A percentile compares a stretch with the other conserved stretches of the same genome.
phyloP scores from a whole-genome alignment of 73 alveolate species.

The Blepharisma stoltei region DNA sequence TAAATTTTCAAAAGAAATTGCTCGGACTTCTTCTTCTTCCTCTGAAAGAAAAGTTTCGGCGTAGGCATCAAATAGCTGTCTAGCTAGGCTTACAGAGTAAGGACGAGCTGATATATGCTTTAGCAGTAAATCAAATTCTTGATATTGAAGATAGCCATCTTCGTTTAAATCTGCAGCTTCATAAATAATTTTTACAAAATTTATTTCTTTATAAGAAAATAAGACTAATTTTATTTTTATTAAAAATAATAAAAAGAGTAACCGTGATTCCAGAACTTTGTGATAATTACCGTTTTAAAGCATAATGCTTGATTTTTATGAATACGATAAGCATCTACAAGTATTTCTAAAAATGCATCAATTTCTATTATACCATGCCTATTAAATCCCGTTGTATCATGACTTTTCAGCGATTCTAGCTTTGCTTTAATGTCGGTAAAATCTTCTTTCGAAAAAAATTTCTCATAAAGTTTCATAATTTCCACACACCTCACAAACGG shows the following conservation, averaged over 20 bases:
- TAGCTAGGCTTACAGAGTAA: background rate
- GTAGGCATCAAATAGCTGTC: background rate
- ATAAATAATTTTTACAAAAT: slow-evolving; percentile 17
- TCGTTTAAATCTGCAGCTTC: slow-evolving; percentile 23
- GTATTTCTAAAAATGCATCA: slow-evolving; percentile 11
- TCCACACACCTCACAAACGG: background rate
- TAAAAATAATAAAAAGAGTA: too few species aligned
- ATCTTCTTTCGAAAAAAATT: background rate
- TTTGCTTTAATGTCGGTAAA: background rate
- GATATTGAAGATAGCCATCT: slow-evolving; percentile 19
- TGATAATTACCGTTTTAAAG: too few species aligned
- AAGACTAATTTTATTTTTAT: too few species aligned
- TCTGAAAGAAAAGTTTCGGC: slow-evolving; percentile 16
- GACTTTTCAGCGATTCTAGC: background rate
- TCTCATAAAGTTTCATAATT: background rate
- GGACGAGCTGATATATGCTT: background rate
- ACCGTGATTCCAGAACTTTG: too few species aligned
- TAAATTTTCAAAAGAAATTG: slow-evolving; percentile 21
- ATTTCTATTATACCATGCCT: background rate
- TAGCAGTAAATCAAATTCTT: slow-evolving; percentile 2
- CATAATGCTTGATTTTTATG: slow-evolving; percentile 12
- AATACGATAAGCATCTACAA: background rate
- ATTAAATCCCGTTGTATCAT: background rate
- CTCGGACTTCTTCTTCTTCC: slow-evolving; percentile 9
- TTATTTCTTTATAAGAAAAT: too few species aligned